Evolutionary conservation across 306 rosid genomes (phyloP), one percentile per base, ranked within the genome.

Genomic region (Malus asiatica): DNA sequence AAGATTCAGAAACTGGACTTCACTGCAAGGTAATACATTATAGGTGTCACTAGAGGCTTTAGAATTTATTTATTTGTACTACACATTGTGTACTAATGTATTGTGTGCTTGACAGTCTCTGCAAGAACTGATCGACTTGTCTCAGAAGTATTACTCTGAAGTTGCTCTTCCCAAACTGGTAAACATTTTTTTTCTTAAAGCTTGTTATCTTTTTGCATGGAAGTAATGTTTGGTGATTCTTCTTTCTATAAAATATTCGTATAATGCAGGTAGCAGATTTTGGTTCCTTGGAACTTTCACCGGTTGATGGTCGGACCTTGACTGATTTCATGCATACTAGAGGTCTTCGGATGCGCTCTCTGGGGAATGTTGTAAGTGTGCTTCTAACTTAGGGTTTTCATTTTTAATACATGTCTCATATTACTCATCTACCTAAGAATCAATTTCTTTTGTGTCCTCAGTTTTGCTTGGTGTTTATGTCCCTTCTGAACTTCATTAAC

Each of bases 91-190:
- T 87, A 57, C 78, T 76, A 68, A 87, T 77, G 72, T 48, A 62
- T 57, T 64, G 70, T 53, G 68, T 80, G 78, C 76, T 81, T 84
- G 71, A 80, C 95, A 95, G 98, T 87, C 98, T 61, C 76, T 92
- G 80, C 92, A 87, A 83, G 98, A 95, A 33, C 88, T 95, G 77
- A 82, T 88, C 6, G 86, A 89, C 77, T 74, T 89, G 75, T 92
- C 97, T 74, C 89, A 69, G 83, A 95, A 88, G 81, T 95, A 95
- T 75, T 95, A 95, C 84, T 77, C 89, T 70, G 98, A 95, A 65
- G 96, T 95, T 79, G 98, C 98, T 62, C 97, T 95, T 80, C 98
- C 97, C 27, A 95, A 95, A 90, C 89, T 95, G 98, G 98, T 94
- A 92, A 75, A 40, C 70, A 80, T 64, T 84, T 40, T 83, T 83